Evolutionary conservation across 805 yeast genomes (phyloP).

Genomic region (Scheffersomyces coipomensis): DNA sequence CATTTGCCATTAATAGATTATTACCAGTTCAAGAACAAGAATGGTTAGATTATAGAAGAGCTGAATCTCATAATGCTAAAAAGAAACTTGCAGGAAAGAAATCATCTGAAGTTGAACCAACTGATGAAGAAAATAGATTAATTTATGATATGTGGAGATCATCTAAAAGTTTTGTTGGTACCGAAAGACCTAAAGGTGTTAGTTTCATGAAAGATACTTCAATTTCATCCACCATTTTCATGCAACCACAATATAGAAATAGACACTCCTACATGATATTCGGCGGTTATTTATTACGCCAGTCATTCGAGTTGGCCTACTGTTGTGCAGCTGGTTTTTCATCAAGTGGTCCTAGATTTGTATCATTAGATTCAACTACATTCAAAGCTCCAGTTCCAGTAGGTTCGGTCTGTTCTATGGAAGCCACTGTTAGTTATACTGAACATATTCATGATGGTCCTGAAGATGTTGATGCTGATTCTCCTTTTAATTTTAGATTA

Average conservation of each 20-base stretch:
- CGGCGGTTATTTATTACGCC: slow-evolving; percentile 92
- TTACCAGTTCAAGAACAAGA: slow-evolving; percentile 74
- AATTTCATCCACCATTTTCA: slow-evolving; percentile 74
- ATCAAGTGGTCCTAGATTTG: slow-evolving; percentile 81
- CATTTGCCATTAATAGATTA: slow-evolving; percentile 81
- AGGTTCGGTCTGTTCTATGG: slow-evolving; percentile 82
- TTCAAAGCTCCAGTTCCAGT: slow-evolving; percentile 96
- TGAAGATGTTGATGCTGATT: slow-evolving; percentile 20
- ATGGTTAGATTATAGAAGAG: slow-evolving; percentile 81
- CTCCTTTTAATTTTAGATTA: slow-evolving; percentile 50
- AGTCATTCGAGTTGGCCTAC: slow-evolving; percentile 90
- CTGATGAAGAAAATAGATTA: slow-evolving; percentile 65
- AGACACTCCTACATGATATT: slow-evolving; percentile 92
- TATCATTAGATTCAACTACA: slow-evolving; percentile 85
- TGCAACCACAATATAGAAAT: slow-evolving; percentile 97
- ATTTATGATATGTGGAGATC: slow-evolving; percentile 75
- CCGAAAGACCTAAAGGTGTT: slow-evolving; percentile 46
- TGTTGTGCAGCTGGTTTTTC: slow-evolving; percentile 90
- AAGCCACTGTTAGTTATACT: slow-evolving; percentile 82
- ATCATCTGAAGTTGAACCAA: slow-evolving; percentile 61
- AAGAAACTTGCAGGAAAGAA: slow-evolving; percentile 76
- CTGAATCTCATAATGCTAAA: slow-evolving; percentile 85
- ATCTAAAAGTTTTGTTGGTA: slow-evolving; percentile 30
- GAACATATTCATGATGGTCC: slow-evolving; percentile 60
- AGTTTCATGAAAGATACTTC: slow-evolving; percentile 70